Conservation (phyloP, 371 early-diverging fungal species). For the Zopfochytrium polystomum region DNA sequence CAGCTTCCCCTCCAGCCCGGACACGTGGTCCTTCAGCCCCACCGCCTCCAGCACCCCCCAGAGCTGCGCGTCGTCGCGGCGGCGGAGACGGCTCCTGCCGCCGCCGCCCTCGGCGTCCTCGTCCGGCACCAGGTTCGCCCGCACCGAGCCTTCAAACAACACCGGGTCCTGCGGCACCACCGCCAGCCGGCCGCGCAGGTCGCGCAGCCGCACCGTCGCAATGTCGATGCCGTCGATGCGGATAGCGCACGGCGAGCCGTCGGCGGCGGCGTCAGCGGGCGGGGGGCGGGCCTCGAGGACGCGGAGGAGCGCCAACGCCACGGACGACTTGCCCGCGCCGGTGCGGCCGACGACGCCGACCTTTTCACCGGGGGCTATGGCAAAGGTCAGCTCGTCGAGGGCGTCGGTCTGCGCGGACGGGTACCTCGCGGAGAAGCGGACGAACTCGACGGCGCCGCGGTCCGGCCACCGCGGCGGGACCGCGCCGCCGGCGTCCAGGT, state of each 20-base stretch:
- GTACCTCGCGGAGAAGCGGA: too few relatives aligned
- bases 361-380: too few relatives aligned
- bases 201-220: conserved; percentile 57
- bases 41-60: conserved; percentile 44
- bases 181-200: conserved; percentile 51
- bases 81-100: too few relatives aligned
- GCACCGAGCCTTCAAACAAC: conserved; percentile 72
- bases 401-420: too few relatives aligned
- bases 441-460: too few relatives aligned
- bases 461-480: too few relatives aligned
- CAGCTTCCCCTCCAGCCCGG: conserved; percentile 28
- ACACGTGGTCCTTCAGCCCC: conserved; percentile 33
- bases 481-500: too few relatives aligned
- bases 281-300: conserved; percentile 70
- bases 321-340: conserved; percentile 38
- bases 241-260: conserved; percentile 51
- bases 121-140: conserved; percentile 76
- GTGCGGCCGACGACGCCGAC: conserved; percentile 64
- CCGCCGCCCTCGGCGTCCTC: conserved; percentile 26
- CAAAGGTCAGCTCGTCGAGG: too few relatives aligned
- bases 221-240: conserved; percentile 63
- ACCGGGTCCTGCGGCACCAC: conserved; percentile 96
- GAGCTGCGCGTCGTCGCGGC: conserved; percentile 33
- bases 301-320: conserved; percentile 57
- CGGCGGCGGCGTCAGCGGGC: too few relatives aligned